These are phyloP conservation scores for Musa itinerans DNA, from an alignment of 176 grass and related monocot species.

Conservation along the genomic window DNA sequence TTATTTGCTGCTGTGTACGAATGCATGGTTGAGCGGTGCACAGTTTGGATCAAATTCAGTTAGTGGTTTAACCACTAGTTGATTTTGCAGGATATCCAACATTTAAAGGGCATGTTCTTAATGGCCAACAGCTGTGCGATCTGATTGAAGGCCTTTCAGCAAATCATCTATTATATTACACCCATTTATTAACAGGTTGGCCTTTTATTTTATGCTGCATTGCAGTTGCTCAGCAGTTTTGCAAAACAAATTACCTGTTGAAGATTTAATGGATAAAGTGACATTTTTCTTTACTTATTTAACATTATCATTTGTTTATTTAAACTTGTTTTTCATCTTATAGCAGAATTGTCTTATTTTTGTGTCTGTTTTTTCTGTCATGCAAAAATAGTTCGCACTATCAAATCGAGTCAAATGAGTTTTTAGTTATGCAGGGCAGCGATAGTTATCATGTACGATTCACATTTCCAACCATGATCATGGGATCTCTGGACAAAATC, in stretches of 20 bases:
- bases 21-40: background rate
- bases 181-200: conserved; percentile 90
- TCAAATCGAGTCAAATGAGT: too few species aligned
- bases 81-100: conserved; percentile 65
- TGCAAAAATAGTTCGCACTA: too few species aligned
- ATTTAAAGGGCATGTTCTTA: conserved; percentile 83
- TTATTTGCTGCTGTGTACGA: conserved; percentile 12
- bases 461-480: too few species aligned
- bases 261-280: too few species aligned
- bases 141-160: conserved; percentile 68
- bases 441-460: too few species aligned
- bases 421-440: too few species aligned
- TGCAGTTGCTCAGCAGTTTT: background rate
- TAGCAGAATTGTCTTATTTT: background rate
- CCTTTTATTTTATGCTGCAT: background rate
- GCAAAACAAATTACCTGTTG: too few species aligned
- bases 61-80: conserved; percentile 9
- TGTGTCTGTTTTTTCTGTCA: background rate
- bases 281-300: background rate
- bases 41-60: background rate
- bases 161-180: conserved; percentile 80
- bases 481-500: too few species aligned
- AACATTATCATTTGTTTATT: background rate
- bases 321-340: background rate
- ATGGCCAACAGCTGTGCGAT: conserved; percentile 69